Conservation (phyloP, 768 basidiomycete species). For the Naganishia vishniacii region DNA sequence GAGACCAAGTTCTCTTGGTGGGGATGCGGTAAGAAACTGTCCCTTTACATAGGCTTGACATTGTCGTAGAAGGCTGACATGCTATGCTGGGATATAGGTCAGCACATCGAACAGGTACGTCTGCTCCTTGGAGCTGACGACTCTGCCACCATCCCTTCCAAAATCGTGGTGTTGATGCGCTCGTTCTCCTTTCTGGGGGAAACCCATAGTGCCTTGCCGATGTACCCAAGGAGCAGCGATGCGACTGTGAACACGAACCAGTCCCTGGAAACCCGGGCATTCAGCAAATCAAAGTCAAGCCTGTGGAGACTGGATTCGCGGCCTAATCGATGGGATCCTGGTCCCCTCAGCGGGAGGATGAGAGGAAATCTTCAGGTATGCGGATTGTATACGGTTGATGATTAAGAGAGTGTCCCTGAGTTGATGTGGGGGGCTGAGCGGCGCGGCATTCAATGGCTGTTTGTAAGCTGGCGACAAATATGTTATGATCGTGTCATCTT, state of each 20-base stretch:
- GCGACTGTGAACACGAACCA: constrained; percentile 42
- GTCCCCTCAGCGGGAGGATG: too few relatives aligned
- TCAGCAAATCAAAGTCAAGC: constrained; percentile 34
- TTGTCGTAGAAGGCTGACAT: too few relatives aligned
- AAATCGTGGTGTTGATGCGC: too few relatives aligned
- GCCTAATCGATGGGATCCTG: background rate
- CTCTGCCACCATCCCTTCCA: background rate
- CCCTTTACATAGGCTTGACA: background rate
- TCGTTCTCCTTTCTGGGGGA: too few relatives aligned
- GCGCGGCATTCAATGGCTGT: too few relatives aligned
- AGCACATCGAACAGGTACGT: constrained; percentile 41
- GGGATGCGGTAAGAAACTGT: constrained; percentile 43
- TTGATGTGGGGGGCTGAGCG: too few relatives aligned
- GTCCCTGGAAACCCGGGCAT: constrained; percentile 36
- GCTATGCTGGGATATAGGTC: constrained; percentile 27
- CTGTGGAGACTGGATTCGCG: background rate
- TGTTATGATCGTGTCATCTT: too few relatives aligned
- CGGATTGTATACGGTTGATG: too few relatives aligned
- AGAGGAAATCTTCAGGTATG: too few relatives aligned
- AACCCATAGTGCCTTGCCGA: constrained; percentile 44
- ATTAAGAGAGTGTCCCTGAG: too few relatives aligned
- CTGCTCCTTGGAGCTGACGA: too few relatives aligned
- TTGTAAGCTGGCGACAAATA: too few relatives aligned
- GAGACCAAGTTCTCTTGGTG: constrained; percentile 47
- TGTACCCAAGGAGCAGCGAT: constrained; percentile 39